Base-by-base conservation (phyloP, 163 green algal species). In the Prototheca wickerhamii region DNA sequence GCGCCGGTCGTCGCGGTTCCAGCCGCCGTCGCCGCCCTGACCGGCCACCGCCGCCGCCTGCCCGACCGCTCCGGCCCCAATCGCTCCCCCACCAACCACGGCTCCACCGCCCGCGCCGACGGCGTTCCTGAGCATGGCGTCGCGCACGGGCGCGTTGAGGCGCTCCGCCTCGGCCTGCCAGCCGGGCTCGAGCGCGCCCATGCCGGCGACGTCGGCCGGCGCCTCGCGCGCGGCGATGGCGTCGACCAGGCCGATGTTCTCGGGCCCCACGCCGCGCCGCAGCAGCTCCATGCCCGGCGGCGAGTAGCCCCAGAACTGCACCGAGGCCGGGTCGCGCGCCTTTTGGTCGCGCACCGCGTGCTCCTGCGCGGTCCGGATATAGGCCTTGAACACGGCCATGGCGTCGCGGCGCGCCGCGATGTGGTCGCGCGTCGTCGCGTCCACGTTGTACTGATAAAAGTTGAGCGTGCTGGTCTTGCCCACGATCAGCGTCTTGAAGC, bases 401-500 rank as follows among this genome's bases (percentile, higher is more conserved):
- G 71, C 61, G 49, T 74, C 56, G 20, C 67, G 52, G 1, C 71
- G 60, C 4, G 28, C 31, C 37, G 54, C 63, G 10, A 54, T 63
- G 29, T 58, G 55, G 31, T 49, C 32, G 31, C 4, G 8, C 3
- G 60, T 40, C 2, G 15, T 37, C 10, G 40, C 65, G 31, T 43
- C 43, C 32, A 69, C 64, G 18, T 68, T 34, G 6, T 50, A 4
- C 52, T 79, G 72, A 50, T 75, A 79, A 44, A 72, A 79, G 57
- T 79, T 79, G 56, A 79, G 61, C 12, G 72, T 79, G 44, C 37
- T 65, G 49, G 67, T 69, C 58, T 79, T 75, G 42, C 72, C 72
- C 23, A 79, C 49, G 3, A 75, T 58, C 28, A 79, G 30, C 20
- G 21, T 52, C 28, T 43, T 49, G 62, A 71, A 79, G 62, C 72